Evolutionary conservation across 768 basidiomycete species (phyloP), one percentile per base, ranked within the genome.

Genomic region (Mycena metata): DNA sequence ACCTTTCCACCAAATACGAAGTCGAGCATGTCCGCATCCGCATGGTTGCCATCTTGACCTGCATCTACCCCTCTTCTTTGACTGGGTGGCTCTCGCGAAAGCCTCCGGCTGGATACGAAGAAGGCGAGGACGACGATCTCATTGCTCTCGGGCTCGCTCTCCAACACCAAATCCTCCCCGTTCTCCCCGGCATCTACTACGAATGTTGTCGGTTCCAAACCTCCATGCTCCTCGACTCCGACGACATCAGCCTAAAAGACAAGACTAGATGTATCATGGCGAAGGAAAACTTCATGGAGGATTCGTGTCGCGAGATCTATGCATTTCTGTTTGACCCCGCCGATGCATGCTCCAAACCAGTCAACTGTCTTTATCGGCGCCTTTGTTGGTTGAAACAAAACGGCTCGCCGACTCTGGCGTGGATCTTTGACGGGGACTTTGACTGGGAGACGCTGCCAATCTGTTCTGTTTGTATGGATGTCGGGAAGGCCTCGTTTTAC

Each of bases 21-120:
- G 55, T 57, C 19, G 63, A 57, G n/a, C 42, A 56, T n/a, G 4
- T 64, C 35, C 46, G 63, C 33, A 23, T 2, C 19, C 54, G 55
- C 23, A 57, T 57, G 46, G 50, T 50, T 2, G 56, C 63, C 26
- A 47, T 64, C 16, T 16, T 64, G 33, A 30, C 23, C 1, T 9
- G 35, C 1, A 49, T 64, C 16, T 64, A 64, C 24, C 63, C 63
- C 3, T 10, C 54, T n/a, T 49, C 55, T 5, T 21, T 55, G 21
- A 5, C 26, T 8, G 43, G 2, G 8, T 64, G 43, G 45, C 33
- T 49, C 6, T 6, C 24, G 1, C 43, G 63, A 8, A n/a, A 13
- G 23, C 46, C 35, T 5, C 63, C 63, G 6, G 46, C 55, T 5
- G 63, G 62, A 33, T 64, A 64, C 17, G n/a, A 15, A 6, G 62